Evolutionary conservation across 2,329 filamentous ascomycete genomes (phyloP), one percentile per base, ranked within the genome.

Genomic region (Escovopsis sp.): DNA sequence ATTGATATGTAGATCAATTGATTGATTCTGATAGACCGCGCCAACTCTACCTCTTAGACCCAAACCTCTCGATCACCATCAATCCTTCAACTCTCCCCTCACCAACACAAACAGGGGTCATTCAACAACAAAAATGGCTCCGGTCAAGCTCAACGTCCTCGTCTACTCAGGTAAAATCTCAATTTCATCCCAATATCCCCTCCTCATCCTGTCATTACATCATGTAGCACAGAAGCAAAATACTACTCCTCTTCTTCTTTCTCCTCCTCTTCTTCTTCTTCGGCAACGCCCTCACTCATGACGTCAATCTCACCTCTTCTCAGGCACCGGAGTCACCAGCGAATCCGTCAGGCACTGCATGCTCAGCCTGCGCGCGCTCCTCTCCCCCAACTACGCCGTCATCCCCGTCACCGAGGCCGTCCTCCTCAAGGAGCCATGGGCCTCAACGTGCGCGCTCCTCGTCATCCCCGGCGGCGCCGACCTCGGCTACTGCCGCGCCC

Each of bases 401-500:
- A 88, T 88, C 48, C 81, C 87, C 42, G 74, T 96, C 47, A 81
- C 75, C 25, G 81, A 87, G 44, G 71, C 80, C 7, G 77, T 82
- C 49, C 68, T 98, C 43, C 69, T 94, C 54, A 87, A 88, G 50
- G 91, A 98, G 59, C 91, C 91, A 11, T 98, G 91, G 91, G 72
- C 78, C 1, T 67, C 81, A 3, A 82, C 85, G 2, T 96, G 89
- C 58, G 86, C 87, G 0, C 72, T 96, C 9, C 72, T 98, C 7
- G 88, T 96, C 2, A 77, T 98, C 40, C 91, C 91, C 1, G 91
- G 91, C 16, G 91, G 91, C 29, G 89, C 85, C n/a, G 91, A 98
- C 56, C 70, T 93, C 40, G 85, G 83, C 39, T 98, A 95, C 61
- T 94, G 88, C 60, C 79, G 83, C 25, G 79, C 77, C 2, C 72